A percentile compares a stretch with the other conserved stretches of the same genome.
Conservation (phyloP, 352 stramenopile genomes). For the Globisporangium sylvaticum region DNA sequence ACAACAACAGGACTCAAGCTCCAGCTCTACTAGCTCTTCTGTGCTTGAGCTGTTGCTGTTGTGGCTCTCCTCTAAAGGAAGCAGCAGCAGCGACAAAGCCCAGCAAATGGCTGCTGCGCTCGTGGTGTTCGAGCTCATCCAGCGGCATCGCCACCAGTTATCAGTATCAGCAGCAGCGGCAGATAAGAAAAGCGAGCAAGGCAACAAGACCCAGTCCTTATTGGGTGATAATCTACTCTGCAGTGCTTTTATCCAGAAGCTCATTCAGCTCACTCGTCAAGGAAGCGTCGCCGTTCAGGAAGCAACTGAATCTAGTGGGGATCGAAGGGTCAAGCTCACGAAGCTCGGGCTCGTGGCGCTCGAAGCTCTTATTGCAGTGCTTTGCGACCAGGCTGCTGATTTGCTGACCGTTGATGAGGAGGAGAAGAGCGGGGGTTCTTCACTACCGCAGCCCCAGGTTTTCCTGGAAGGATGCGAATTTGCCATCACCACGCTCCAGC, state of each 20-base stretch:
- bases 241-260: constrained; percentile 1
- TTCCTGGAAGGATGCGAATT: background rate
- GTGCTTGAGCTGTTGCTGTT: constrained; percentile 36
- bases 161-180: background rate
- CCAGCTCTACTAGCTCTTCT: constrained; percentile 1
- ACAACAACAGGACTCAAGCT: background rate
- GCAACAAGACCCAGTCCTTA: background rate
- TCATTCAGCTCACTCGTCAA: constrained; percentile 4
- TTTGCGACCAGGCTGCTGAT: constrained; percentile 23
- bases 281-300: background rate
- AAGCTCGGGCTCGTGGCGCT: constrained; percentile 49
- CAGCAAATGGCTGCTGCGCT: constrained; percentile 53
- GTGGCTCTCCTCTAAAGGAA: constrained; percentile 19
- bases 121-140: constrained; percentile 57
- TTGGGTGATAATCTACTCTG: background rate
- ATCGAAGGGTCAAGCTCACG: constrained; percentile 31
- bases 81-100: constrained; percentile 27
- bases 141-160: constrained; percentile 19
- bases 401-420: background rate
- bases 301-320: background rate
- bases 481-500: constrained; percentile 21
- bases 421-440: background rate
- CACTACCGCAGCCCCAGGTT: background rate
- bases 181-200: background rate
- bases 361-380: constrained; percentile 47